Percentiles rank a stretch among this genome's conserved stretches.
These are phyloP conservation scores for Lachnellula occidentalis DNA, from an alignment of 2,329 filamentous ascomycete genomes.

Conservation along the genomic window DNA sequence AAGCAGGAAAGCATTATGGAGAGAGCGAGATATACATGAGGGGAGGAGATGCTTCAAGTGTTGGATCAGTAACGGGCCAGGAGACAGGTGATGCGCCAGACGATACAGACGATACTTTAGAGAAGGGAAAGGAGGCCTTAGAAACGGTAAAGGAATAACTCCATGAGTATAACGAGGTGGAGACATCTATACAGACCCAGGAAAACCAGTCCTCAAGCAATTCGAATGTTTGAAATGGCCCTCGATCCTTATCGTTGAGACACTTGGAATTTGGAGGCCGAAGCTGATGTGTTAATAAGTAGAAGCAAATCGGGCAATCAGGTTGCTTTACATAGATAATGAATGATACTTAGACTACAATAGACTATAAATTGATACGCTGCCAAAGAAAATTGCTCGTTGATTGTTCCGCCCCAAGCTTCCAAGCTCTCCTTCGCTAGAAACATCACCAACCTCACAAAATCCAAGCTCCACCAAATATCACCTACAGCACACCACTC, in stretches of 20 bases:
- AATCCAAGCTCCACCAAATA: slow-evolving; percentile 1
- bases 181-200: background rate
- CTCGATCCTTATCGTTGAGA: background rate
- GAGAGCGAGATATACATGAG: slow-evolving; percentile 85
- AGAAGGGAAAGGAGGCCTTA: background rate
- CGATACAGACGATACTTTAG: background rate
- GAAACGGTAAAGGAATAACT: background rate
- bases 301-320: too few species aligned
- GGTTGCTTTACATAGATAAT: too few species aligned
- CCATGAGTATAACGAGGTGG: background rate
- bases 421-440: slow-evolving; percentile 3
- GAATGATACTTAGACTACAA: background rate
- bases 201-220: background rate
- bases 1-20: slow-evolving; percentile 73
- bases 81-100: background rate
- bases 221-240: background rate
- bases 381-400: background rate
- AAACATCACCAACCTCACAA: background rate
- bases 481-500: slow-evolving; percentile 4
- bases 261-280: too few species aligned
- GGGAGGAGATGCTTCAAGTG: slow-evolving; percentile 41
- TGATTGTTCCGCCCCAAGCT: background rate
- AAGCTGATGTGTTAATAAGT: too few species aligned
- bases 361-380: background rate
- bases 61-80: slow-evolving; percentile 9